A percentile compares a stretch with the other conserved stretches of the same genome.
These are phyloP conservation scores for Middelhovenomyces tepae DNA, from an alignment of 805 yeast species.

Conservation along the genomic window DNA sequence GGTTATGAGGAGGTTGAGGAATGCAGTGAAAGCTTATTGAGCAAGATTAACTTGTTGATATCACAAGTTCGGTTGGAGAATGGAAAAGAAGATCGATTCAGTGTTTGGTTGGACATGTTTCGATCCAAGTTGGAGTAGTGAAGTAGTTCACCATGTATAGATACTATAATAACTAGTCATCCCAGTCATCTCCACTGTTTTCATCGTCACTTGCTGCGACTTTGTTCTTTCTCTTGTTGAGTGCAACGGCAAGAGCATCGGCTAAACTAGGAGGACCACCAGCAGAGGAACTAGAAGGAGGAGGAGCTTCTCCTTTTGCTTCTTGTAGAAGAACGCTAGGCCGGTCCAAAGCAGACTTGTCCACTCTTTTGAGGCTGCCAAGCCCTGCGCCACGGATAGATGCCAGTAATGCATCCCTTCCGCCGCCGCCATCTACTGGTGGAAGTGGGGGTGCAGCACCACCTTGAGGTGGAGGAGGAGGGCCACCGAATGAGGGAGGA, in stretches of 20 bases:
- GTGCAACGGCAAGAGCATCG: slow-evolving; percentile 81
- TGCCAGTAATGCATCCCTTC: slow-evolving; percentile 74
- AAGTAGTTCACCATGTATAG: too few relatives aligned
- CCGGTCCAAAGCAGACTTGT: slow-evolving; percentile 71
- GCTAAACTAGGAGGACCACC: slow-evolving; percentile 63
- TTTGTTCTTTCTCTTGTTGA: slow-evolving; percentile 71
- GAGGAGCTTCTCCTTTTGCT: slow-evolving; percentile 53
- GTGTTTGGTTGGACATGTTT: too few relatives aligned
- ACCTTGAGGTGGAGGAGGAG: slow-evolving; percentile 34
- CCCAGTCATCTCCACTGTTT: slow-evolving; percentile 73
- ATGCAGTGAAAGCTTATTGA: too few relatives aligned
- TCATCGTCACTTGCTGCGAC: slow-evolving; percentile 78
- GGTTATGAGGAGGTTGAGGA: slow-evolving; percentile 4
- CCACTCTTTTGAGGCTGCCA: slow-evolving; percentile 62
- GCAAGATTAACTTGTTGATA: too few relatives aligned
- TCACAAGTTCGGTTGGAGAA: too few relatives aligned
- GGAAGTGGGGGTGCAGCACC: slow-evolving; percentile 30
- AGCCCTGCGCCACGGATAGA: slow-evolving; percentile 81
- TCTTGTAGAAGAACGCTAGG: slow-evolving; percentile 69
- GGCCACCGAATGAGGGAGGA: slow-evolving; percentile 31
- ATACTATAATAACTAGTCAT: too few relatives aligned
- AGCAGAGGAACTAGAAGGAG: slow-evolving; percentile 28
- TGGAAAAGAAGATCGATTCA: too few relatives aligned
- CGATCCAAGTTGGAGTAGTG: too few relatives aligned
- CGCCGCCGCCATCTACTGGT: slow-evolving; percentile 45